Base-by-base conservation (phyloP, 1,284 basidiomycete genomes). In the Phellinidium pouzarii region DNA sequence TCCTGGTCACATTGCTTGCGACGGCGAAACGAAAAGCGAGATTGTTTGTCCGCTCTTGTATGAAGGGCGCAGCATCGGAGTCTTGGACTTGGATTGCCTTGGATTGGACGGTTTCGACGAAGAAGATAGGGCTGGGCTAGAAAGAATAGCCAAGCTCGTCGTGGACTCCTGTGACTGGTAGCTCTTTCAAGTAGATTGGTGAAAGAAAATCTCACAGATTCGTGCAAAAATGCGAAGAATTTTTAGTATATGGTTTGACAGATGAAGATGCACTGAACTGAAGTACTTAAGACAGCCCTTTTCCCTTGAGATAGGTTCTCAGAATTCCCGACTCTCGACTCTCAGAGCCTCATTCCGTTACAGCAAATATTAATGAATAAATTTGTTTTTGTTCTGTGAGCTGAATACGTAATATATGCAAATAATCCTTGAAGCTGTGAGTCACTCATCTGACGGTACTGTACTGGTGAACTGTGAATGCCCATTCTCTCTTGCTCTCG, bases 1-100 rank as follows among this genome's bases (percentile, higher is more conserved):
- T 63, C 88, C 90, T 1, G 90, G 91, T 0, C 92, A 95, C 64
- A 93, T 94, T 58, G 90, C 90, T 3, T 94, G 92, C 62, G 91
- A 94, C 61, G 87, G 82, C 14, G 80, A 83, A 52, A 93, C 91
- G 2, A 85, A 84, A 61, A 91, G 89, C 61, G 92, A 94, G 65
- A 81, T 94, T 49, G 91, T 94, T 7, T 73, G 84, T 54, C 91
- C 92, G 3, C 72, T 95, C 26, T 65, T 87, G 42, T 59, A 77
- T 37, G 62, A 60, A 20, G 67, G 67, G 17, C 60, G 70, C 42
- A 71, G 73, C 1, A 65, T 93, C 36, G 91, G 91, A 8, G 90
- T 94, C 9, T 69, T 94, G 43, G 91, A 94, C 70, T 70, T 94
- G 43, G 92, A 94, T 65, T 92, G 88, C 60, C 78, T 91, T 7